phyloP scores from a whole-genome alignment of 2,329 filamentous ascomycete species.

The Pyrenophora seminiperda region DNA sequence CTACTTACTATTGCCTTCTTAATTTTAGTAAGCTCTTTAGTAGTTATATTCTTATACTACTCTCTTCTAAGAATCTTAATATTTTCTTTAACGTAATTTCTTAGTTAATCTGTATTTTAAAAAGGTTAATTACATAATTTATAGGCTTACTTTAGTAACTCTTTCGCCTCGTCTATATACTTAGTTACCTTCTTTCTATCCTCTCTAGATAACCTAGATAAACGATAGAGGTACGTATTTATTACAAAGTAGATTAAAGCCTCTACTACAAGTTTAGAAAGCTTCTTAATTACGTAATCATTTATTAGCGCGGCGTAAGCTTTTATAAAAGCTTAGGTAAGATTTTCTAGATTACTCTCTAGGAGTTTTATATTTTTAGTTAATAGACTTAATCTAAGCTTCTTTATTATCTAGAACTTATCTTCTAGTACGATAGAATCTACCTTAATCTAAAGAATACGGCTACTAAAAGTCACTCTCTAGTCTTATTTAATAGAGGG shows the following conservation, averaged over 20 bases:
- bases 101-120: slow-evolving; percentile 32
- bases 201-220: slow-evolving; percentile 17
- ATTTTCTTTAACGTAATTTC: slow-evolving; percentile 26
- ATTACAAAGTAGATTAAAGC: slow-evolving; percentile 42
- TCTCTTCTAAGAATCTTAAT: slow-evolving; percentile 35
- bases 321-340: too few species aligned
- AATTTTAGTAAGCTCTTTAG: slow-evolving; percentile 52
- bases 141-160: slow-evolving; percentile 36
- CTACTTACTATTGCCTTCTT: slow-evolving; percentile 56
- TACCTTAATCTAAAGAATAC: slow-evolving; percentile 36
- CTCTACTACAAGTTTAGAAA: slow-evolving; percentile 49
- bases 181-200: slow-evolving; percentile 12
- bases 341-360: too few species aligned
- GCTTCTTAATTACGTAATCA: slow-evolving; percentile 33
- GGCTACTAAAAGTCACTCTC: slow-evolving; percentile 36
- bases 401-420: slow-evolving; percentile 30
- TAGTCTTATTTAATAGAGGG: too few species aligned
- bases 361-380: too few species aligned
- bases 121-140: slow-evolving; percentile 44
- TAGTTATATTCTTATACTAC: slow-evolving; percentile 51
- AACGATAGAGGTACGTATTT: slow-evolving; percentile 31
- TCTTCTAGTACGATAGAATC: slow-evolving; percentile 40
- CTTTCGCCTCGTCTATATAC: slow-evolving; percentile 24
- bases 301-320: slow-evolving; percentile 41
- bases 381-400: too few species aligned